phyloP scores from a whole-genome alignment of 2,329 filamentous ascomycete genomes.

The Sclerotinia glacialis region DNA sequence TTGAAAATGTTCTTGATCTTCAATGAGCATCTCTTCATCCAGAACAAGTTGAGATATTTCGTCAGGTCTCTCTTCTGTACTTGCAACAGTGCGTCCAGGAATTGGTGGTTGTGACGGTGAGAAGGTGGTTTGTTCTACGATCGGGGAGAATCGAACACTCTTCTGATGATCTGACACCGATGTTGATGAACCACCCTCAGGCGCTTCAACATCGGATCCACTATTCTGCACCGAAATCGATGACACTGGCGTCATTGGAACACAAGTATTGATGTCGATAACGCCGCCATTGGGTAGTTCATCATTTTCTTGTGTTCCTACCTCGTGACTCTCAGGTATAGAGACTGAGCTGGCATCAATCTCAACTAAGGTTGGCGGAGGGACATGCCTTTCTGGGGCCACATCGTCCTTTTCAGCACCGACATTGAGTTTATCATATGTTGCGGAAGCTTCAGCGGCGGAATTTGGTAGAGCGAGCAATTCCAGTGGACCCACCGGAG shows the following conservation, averaged over 20 bases:
- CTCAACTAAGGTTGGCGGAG: neutral
- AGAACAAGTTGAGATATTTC: constrained; percentile 2
- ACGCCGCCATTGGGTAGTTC: neutral
- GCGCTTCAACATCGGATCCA: constrained; percentile 24
- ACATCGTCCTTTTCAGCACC: neutral
- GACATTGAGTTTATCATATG: neutral
- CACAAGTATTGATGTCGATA: neutral
- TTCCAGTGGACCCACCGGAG: constrained; percentile 40
- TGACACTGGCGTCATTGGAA: constrained; percentile 1
- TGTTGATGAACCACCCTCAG: constrained; percentile 19
- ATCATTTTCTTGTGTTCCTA: neutral
- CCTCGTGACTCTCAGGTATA: neutral
- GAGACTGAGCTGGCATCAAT: neutral
- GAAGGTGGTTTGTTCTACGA: constrained; percentile 63
- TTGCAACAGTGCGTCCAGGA: constrained; percentile 27
- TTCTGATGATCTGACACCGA: constrained; percentile 50
- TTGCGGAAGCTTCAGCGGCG: neutral
- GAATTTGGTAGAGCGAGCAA: constrained; percentile 54
- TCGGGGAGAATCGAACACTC: constrained; percentile 68
- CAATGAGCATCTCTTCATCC: constrained; percentile 39
- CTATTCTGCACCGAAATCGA: constrained; percentile 20
- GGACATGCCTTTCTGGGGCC: neutral
- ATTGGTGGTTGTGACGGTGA: constrained; percentile 46
- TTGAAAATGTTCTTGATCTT: constrained; percentile 82
- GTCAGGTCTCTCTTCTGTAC: constrained; percentile 14